Evolutionary conservation across 139 green algal genomes (phyloP).

Genomic region (Astrephomene gubernaculifera): DNA sequence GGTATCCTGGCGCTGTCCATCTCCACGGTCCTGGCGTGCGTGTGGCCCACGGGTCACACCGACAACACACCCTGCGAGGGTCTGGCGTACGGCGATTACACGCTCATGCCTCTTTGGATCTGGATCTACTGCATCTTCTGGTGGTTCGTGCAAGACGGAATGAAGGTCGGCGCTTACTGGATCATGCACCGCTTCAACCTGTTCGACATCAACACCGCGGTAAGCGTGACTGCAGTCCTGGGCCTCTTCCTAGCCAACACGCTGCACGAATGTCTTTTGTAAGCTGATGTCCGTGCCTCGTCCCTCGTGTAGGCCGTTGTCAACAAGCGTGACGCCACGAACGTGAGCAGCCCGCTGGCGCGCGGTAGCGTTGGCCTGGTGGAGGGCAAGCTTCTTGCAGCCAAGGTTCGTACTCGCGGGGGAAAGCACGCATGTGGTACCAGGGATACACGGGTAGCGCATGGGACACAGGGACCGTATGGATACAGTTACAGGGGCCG

Average conservation of each 20-base stretch:
- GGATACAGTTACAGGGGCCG: no score
- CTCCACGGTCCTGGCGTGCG: slow-evolving; percentile 77
- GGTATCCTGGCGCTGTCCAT: slow-evolving; percentile 54
- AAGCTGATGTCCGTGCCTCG: not conserved
- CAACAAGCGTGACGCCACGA: slow-evolving; percentile 66
- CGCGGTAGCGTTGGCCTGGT: slow-evolving; percentile 57
- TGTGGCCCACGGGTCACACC: slow-evolving; percentile 6
- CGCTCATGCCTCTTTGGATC: slow-evolving; percentile 71
- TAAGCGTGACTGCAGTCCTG: not conserved
- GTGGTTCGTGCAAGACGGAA: slow-evolving; percentile 76
- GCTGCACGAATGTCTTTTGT: no score
- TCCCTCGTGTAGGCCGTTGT: slow-evolving; percentile 48
- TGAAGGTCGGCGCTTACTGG: slow-evolving; percentile 42
- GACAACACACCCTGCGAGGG: slow-evolving; percentile 20
- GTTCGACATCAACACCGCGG: slow-evolving; percentile 71
- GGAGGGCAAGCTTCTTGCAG: slow-evolving; percentile 76
- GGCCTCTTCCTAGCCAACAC: not conserved
- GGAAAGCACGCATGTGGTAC: no score
- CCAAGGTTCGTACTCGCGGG: slow-evolving; percentile 63
- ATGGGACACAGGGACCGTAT: no score
- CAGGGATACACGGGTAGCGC: no score
- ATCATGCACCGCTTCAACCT: slow-evolving; percentile 63
- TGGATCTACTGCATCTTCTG: slow-evolving; percentile 91
- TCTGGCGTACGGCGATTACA: slow-evolving; percentile 47
- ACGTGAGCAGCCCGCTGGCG: slow-evolving; percentile 48